Evolutionary conservation across 2,329 filamentous ascomycete species (phyloP), one percentile per base, ranked within the genome.

Genomic region (Lecanicillium sp.): DNA sequence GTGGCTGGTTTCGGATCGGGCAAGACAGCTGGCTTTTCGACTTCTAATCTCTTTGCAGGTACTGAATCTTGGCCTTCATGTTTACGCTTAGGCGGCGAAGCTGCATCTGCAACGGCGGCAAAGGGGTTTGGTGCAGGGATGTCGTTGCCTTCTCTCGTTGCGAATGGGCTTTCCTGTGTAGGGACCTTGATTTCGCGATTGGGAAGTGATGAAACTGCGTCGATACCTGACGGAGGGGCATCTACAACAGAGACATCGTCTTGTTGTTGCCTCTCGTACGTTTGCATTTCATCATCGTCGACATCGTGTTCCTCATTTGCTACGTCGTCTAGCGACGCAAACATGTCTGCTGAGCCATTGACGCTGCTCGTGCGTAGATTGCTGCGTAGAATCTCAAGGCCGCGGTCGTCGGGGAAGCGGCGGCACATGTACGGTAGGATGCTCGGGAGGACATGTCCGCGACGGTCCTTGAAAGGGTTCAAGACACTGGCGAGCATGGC

Each of bases 401-500:
- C 73, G 41, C 75, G 67, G 35, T 81, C 74, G 9, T 70, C 57
- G 0, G 78, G 69, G 50, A 79, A 85, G 36, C 75, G 71, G 39
- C 79, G 73, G 7, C 78, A 75, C 18, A 95, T 64, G 50, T 94
- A 84, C 1, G 90, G 89, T 34, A 95, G 61, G 34, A 95, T 81
- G 56, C 82, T 92, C 19, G 83, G 71, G 43, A 79, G 75, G 37
- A 76, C 73, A 46, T 76, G 68, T 30, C 80, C 74, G 54, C 79
- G 71, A 51, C 75, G 66, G 52, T 79, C 67, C 45, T 78, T 64
- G 58, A 80, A 76, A 1, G 87, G 85, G 57, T 92, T 87, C 43
- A 95, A 65, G 11, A 94, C 79, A 56, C 86, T 90, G 5, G 87
- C 78, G 9, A 92, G 54, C 73, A 95, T 85, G 30, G 84, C 82